Percentiles rank a stretch among this genome's conserved stretches.
Evolutionary conservation across 1,284 basidiomycete species (phyloP).

Genomic region (Veloboletus limbatus): DNA sequence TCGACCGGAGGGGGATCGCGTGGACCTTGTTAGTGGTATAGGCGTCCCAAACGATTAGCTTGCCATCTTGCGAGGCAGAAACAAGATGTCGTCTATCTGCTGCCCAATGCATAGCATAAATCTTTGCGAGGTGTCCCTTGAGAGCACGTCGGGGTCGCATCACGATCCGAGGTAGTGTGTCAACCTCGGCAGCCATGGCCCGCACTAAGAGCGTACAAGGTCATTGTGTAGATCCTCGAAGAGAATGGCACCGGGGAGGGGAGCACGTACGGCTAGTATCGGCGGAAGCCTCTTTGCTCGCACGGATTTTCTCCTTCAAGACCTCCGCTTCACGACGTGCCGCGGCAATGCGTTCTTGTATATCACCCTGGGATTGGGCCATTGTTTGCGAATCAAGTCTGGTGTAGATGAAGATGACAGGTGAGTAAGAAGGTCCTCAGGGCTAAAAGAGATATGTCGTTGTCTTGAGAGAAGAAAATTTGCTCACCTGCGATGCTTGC

Average conservation of each 20-base stretch:
- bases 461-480: slow-evolving; percentile 23
- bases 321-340: slow-evolving; percentile 95
- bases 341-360: slow-evolving; percentile 93
- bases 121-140: slow-evolving; percentile 97
- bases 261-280: slow-evolving; percentile 91
- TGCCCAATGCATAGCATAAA: slow-evolving; percentile 99
- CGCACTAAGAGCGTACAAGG: slow-evolving; percentile 56
- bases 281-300: slow-evolving; percentile 91
- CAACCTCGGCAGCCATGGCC: slow-evolving; percentile 95
- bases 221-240: slow-evolving; percentile 17
- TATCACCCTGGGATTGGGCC: slow-evolving; percentile 81
- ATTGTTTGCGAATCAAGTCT: slow-evolving; percentile 38
- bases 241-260: slow-evolving; percentile 1
- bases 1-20: slow-evolving; percentile 94
- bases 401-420: neutral
- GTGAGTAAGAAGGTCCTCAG: neutral
- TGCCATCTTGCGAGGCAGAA: slow-evolving; percentile 98
- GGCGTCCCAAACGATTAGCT: slow-evolving; percentile 99
- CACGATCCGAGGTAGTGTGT: slow-evolving; percentile 90
- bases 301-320: slow-evolving; percentile 96
- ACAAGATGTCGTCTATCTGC: slow-evolving; percentile 95
- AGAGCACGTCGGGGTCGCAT: slow-evolving; percentile 95
- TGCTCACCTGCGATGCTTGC: slow-evolving; percentile 28
- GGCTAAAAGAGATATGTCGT: slow-evolving; percentile 8
- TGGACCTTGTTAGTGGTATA: slow-evolving; percentile 99